Evolutionary conservation across 202 grass and related monocot species (phyloP).

Genomic region (Cymbopogon flexuosus): DNA sequence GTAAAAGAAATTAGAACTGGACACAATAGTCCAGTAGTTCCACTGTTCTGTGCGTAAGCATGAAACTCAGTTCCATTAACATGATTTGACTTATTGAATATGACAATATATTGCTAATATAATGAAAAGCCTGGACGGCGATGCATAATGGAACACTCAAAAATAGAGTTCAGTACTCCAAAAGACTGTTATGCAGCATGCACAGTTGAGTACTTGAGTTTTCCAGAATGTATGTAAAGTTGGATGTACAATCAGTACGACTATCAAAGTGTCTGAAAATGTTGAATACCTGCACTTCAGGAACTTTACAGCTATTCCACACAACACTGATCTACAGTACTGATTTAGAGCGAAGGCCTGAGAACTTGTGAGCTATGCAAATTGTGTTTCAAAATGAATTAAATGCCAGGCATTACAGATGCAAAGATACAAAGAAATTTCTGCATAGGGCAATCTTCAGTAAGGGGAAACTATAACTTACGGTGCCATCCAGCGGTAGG

Average conservation of each 20-base stretch:
- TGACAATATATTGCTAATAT: not conserved
- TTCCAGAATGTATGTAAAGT: not conserved
- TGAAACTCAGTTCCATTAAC: not conserved
- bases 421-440: conserved; percentile 6
- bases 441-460: not conserved
- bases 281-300: not conserved
- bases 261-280: not conserved
- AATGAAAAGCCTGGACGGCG: conserved; percentile 1
- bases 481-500: conserved; percentile 91
- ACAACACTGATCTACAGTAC: not conserved
- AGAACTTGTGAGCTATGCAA: not conserved
- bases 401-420: not conserved
- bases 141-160: not conserved
- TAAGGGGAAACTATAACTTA: conserved; percentile 39
- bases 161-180: conserved; percentile 6
- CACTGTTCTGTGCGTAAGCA: not conserved
- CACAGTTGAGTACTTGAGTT: not conserved
- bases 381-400: not conserved
- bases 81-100: conserved; percentile 1
- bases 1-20: no score
- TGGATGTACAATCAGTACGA: not conserved
- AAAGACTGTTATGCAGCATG: not conserved
- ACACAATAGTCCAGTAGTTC: not conserved
- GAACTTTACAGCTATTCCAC: not conserved
- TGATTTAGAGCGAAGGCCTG: not conserved